Base-by-base conservation (phyloP, 768 basidiomycete genomes). In the Lactarius vividus region DNA sequence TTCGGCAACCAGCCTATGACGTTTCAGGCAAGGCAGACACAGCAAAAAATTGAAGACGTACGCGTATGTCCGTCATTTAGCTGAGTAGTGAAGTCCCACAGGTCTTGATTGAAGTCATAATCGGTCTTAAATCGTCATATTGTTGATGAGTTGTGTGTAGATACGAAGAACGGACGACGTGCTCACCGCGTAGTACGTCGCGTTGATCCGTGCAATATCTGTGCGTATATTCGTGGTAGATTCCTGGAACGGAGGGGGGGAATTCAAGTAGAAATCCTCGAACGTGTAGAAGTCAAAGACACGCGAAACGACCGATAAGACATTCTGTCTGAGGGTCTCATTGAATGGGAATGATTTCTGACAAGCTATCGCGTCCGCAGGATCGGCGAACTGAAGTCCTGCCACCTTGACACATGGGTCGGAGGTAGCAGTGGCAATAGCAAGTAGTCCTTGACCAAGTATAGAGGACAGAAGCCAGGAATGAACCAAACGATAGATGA, bases 1-100 rank as follows among this genome's bases (percentile, higher is more conserved):
- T 76, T 69, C 0, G 85, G 83, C 74, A 83, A 81, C 81, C 84
- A 87, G 26, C 81, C 84, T 86, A 29, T 8, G 58, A 44, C 2
- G 23, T 23, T 35, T 35, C 7, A 33, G 26, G 55, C 9, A 15
- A 9, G 20, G 23, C 16, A 3, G 7, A 46, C 18, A 7, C 11
- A 28, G 8, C 3, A 10, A 39, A 1, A 26, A 26, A 23, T 52
- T n/a, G 28, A 64, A 9, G 35, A 72, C 80, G 33, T 73, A 84
- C 86, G 79, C 18, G 87, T 88, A 71, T 88, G 87, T 8, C 87
- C 87, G 70, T 88, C 86, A 70, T 88, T 88, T 54, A 88, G 68
- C 57, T 79, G 79, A n/a, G 79, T 84, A 0, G 80, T 81, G 66
- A 85, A 82, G 61, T 84, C 77, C 64, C 82, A 87, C n/a, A 88